phyloP scores from a whole-genome alignment of 495 filamentous ascomycete species.

The Tuber melanosporum region DNA sequence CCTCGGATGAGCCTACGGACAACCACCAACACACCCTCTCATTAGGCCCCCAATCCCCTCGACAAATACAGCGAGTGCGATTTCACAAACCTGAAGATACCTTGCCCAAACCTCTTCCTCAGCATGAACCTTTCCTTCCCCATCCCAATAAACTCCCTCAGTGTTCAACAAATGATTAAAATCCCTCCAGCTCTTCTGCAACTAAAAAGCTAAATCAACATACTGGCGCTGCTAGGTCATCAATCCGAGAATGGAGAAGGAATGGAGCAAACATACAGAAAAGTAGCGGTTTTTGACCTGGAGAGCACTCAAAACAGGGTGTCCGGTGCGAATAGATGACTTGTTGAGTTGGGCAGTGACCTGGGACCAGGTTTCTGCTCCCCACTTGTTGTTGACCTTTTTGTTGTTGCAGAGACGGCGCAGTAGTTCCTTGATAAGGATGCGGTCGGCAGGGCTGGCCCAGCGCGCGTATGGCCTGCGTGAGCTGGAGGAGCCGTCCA shows the following conservation, averaged over 20 bases:
- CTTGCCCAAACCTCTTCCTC: not conserved
- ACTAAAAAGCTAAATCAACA: not conserved
- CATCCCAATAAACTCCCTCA: not conserved
- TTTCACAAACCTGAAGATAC: not conserved
- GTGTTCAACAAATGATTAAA: not conserved
- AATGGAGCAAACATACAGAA: not conserved
- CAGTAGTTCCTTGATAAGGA: not conserved
- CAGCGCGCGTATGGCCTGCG: not conserved
- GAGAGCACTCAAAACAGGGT: not conserved
- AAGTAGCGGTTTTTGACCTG: not conserved
- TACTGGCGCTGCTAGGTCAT: not conserved
- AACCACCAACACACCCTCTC: not conserved
- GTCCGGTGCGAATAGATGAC: not conserved
- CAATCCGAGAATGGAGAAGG: not conserved
- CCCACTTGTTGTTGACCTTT: not conserved
- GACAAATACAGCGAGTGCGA: not conserved
- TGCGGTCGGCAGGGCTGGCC: not conserved
- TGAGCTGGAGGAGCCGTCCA: not conserved
- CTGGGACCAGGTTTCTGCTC: not conserved
- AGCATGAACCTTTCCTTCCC: not conserved
- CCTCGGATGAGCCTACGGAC: not conserved
- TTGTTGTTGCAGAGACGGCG: not conserved
- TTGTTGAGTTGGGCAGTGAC: not conserved
- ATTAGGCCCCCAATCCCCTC: not conserved
- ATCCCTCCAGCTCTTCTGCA: not conserved